These are phyloP conservation scores for Skeletonema potamos DNA, from an alignment of 108 stramenopile species.

Conservation along the genomic window DNA sequence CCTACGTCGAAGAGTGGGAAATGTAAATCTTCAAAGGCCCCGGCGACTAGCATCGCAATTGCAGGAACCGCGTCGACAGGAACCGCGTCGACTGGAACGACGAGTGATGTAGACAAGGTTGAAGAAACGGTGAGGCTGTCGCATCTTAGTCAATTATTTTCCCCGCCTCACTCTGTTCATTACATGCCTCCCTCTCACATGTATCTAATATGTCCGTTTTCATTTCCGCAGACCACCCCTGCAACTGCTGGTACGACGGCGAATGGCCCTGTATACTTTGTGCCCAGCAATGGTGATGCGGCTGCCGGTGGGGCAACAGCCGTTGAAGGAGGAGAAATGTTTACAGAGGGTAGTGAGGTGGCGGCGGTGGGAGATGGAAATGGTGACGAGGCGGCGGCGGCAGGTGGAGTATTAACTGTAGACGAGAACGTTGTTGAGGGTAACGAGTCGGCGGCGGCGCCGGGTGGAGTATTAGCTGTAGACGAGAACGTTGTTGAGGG, in stretches of 20 bases:
- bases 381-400: background rate
- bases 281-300: background rate
- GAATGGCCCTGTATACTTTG: background rate
- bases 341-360: too few relatives aligned
- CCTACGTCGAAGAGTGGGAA: too few relatives aligned
- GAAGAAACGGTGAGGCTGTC: too few relatives aligned
- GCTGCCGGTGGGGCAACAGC: background rate
- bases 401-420: background rate
- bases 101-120: too few relatives aligned
- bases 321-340: too few relatives aligned
- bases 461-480: background rate
- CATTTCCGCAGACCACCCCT: background rate
- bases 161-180: too few relatives aligned
- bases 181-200: background rate
- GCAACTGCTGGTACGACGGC: background rate
- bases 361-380: background rate
- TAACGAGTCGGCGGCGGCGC: background rate
- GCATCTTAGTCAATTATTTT: too few relatives aligned
- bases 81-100: too few relatives aligned
- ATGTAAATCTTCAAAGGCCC: background rate
- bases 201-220: background rate
- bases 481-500: too few relatives aligned
- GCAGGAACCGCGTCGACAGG: background rate
- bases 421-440: background rate
- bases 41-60: too few relatives aligned